Evolutionary conservation across 73 alveolate genomes (phyloP), one percentile per base, ranked within the genome.

Genomic region (Paramecium sonneborni): DNA sequence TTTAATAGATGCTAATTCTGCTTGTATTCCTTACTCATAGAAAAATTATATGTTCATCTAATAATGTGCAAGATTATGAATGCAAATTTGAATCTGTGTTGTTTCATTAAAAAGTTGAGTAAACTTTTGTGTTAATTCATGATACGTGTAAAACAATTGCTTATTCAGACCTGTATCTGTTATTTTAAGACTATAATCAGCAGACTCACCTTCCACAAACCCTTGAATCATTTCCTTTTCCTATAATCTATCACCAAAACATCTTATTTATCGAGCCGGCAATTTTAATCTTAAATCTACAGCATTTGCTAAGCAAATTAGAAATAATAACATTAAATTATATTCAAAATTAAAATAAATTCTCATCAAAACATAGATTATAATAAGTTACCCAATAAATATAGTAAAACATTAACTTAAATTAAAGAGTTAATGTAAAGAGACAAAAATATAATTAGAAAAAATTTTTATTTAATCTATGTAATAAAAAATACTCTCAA

Each of bases 191-290:
- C 86, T 72, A 41, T 28, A 72, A 72, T 72, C 86, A 15, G 55
- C 58, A 2, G 57, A 72, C 10, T 72, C 86, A 32, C 58, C 86
- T 21, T 35, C 57, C 15, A 72, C 86, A 37, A 32, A 35, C 20
- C 86, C 86, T 72, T 72, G 21, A 5, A 72, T 38, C 86, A 72
- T 35, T 18, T 72, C 86, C 26, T 32, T 72, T 12, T 72, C 57
- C 1, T 72, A 37, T 12, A 72, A 10, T 72, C 86, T 32, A 21
- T 72, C 86, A 34, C 86, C 86, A 72, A 72, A 72, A 41, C 86
- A 72, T 30, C 86, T 30, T 35, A 35, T 72, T 72, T 72, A 37
- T 34, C 86, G 30, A 35, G 86, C 58, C 12, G 86, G 86, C 32
- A 72, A 38, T 35, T 72, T 72, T 28, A 72, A 72, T 62, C 84